Base-by-base conservation (phyloP, 371 early-diverging fungal species). In the Mortierella polycephala region DNA sequence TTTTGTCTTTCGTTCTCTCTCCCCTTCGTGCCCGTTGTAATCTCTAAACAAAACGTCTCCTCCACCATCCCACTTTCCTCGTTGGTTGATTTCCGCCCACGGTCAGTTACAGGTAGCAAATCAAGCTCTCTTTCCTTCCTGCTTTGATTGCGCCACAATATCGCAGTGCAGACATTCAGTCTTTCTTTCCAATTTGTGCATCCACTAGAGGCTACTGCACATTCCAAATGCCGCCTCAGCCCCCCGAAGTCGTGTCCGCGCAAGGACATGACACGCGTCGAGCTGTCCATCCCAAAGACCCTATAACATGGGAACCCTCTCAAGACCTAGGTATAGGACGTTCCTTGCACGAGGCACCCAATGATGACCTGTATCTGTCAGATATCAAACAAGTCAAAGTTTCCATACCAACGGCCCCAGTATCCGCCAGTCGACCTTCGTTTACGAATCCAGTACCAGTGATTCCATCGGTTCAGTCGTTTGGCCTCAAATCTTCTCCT, bases 401-500 rank as follows among this genome's bases (percentile, higher is more conserved):
- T 8, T 18, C 18, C 45, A 6, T 18, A 39, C 18, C 60, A 9
- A 16, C 30, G 23, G 20, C 18, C 53, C 18, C 55, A 9, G 13
- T 14, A 10, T 51, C 16, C 20, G 18, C 51, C 9, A 18, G 18
- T 18, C 51, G 20, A 51, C 6, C 51, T n/a, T 16, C 6, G 13
- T 54, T 59, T 21, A 51, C 20, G 12, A n/a, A 46, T 13, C 45
- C 20, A 6, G 64, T 30, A 20, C 58, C 54, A 1, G 58, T 30
- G 30, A 30, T 30, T 30, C 30, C 30, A 30, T 30, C 62, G 21
- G 59, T 52, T 1, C 62, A 50, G 18, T 59, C 40, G 21, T 73
- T 42, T 55, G 77, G 79, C 8, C 62, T 79, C 40, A 79, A 69
- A 7, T 69, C 79, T n/a, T 60, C 79, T 0, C 66, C 55, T 14